Evolutionary conservation across 208 protist species (phyloP).

Genomic region (Trypanosoma grayi): DNA sequence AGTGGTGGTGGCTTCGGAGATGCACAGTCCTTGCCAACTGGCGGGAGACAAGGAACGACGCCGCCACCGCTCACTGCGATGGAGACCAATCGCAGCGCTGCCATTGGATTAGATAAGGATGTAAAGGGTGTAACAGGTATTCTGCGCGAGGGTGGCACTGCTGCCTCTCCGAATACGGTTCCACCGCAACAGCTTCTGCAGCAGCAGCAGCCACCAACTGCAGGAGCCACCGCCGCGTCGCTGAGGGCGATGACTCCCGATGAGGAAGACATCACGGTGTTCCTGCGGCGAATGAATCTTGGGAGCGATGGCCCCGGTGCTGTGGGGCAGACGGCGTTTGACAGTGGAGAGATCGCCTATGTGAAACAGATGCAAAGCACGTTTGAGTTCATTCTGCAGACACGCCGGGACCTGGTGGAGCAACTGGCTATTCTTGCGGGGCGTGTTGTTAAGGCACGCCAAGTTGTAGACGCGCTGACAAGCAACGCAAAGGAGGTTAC

Average conservation of each 20-base stretch:
- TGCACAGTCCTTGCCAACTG: neutral
- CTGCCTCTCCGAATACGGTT: neutral
- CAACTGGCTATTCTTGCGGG: constrained; percentile 53
- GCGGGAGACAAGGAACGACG: too few relatives aligned
- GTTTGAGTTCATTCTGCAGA: constrained; percentile 86
- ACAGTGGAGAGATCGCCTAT: constrained; percentile 32
- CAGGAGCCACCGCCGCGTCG: neutral
- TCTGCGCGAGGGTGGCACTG: neutral
- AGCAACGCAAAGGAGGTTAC: constrained; percentile 23
- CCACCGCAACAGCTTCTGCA: neutral
- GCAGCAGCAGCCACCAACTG: constrained; percentile 3
- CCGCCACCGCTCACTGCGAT: too few relatives aligned
- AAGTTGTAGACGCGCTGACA: constrained; percentile 63
- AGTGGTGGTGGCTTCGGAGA: neutral
- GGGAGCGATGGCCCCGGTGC: neutral
- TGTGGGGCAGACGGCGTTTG: constrained; percentile 13
- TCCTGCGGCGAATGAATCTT: neutral
- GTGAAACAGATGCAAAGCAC: constrained; percentile 58
- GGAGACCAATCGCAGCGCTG: too few relatives aligned
- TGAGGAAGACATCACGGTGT: neutral
- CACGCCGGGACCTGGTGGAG: constrained; percentile 63
- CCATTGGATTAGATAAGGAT: too few relatives aligned
- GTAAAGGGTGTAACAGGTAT: neutral
- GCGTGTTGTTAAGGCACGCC: constrained; percentile 50
- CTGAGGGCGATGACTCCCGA: neutral